Conservation (phyloP, 225 moss, liverwort and hornwort species). For the Takakia lepidozioides region DNA sequence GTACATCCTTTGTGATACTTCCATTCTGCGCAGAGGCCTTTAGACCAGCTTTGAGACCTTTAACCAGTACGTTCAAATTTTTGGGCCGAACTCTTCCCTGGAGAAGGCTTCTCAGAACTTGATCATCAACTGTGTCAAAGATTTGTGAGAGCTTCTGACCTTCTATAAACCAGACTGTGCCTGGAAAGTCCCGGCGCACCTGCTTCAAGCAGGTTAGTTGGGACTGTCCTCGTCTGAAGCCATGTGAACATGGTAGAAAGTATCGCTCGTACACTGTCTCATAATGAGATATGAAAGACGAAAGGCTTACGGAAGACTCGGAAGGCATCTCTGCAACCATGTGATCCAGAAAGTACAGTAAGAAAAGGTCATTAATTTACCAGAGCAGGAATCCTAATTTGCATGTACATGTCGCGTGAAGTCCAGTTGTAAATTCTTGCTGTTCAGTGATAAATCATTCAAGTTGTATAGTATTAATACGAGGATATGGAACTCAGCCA, state of each 20-base stretch:
- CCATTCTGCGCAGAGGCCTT: constrained; percentile 39
- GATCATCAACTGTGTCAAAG: constrained; percentile 22
- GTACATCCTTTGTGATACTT: constrained; percentile 32
- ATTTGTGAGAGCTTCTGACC: constrained; percentile 33
- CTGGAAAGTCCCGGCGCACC: constrained; percentile 45
- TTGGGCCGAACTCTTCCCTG: constrained; percentile 13
- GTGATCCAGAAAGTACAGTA: constrained; percentile 7
- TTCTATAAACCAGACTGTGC: constrained; percentile 43
- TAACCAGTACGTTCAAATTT: constrained; percentile 12
- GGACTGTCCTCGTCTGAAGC: constrained; percentile 33
- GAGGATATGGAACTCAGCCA: too few species aligned
- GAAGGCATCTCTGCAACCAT: constrained; percentile 31
- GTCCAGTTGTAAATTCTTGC: too few species aligned
- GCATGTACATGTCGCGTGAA: too few species aligned
- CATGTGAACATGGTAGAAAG: constrained; percentile 47
- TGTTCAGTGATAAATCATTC: too few species aligned
- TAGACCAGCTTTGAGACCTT: constrained; percentile 26
- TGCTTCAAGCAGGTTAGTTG: constrained; percentile 53
- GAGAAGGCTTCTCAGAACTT: constrained; percentile 23
- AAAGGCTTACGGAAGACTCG: constrained; percentile 37
- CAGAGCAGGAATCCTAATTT: too few species aligned
- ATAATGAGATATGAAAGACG: constrained; percentile 37
- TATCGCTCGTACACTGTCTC: constrained; percentile 33
- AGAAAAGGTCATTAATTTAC: too few species aligned
- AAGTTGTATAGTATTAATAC: too few species aligned